Base-by-base conservation (phyloP, 352 stramenopile species). In the Globisporangium recalcitrans region DNA sequence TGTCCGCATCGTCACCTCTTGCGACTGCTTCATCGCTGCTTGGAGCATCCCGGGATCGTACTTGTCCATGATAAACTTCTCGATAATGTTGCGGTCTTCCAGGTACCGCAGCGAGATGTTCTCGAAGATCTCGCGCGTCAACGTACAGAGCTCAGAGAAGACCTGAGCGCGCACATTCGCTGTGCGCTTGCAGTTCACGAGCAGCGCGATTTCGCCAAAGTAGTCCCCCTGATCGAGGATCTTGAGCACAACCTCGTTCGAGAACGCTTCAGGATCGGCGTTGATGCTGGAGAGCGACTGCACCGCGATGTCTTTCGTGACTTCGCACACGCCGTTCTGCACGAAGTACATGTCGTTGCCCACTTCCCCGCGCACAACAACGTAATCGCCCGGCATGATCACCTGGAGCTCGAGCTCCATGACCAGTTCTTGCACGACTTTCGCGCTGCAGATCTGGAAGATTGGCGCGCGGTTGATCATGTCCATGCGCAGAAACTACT, bases 301-400 rank as follows among this genome's bases (percentile, higher is more conserved):
- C 22, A 60, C 36, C 2, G 36, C 62, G 22, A 75, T 62, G 55
- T 91, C 81, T 57, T 92, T 91, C 0, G 84, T 93, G 22, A 95
- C 84, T 51, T 95, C 81, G 38, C 84, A 93, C 5, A 85, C 52
- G 0, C 84, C 84, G 27, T 71, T 87, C 52, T 95, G 82, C 6
- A 95, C 81, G 69, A 95, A 95, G 62, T 93, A 95, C 86, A 95
- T 95, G 60, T 95, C 86, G 48, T 91, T 89, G 0, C 84, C 86
- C 7, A 93, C 78, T 62, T 93, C 84, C 0, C 86, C 86, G 8
- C 83, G 79, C 13, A 93, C 82, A 31, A 95, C 81, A 29, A 93
- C 67, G 55, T 93, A 95, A 58, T 95, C 86, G 14, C 85, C 81
- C 0, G 86, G 82, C 81, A 95, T 91, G 57, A 91, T 93, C 5